A percentile compares a stretch with the other conserved stretches of the same genome.
Conservation (phyloP, 208 protist genomes). For the Endotrypanum monterogeii region DNA sequence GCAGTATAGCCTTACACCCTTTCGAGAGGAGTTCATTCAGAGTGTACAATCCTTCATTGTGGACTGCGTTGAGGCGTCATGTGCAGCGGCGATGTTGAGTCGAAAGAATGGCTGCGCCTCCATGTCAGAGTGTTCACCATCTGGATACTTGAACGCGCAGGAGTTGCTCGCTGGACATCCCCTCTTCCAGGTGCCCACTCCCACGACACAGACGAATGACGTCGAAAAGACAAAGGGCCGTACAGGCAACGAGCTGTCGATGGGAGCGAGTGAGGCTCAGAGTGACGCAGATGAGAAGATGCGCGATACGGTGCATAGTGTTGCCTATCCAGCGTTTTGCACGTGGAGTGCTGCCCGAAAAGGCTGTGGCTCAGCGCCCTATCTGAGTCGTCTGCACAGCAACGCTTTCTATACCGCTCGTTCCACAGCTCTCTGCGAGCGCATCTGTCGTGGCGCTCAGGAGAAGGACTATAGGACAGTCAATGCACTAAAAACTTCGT, state of each 20-base stretch:
- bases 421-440: conserved; percentile 27
- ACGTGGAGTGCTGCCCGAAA: conserved; percentile 24
- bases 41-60: conserved; percentile 37
- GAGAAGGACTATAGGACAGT: neutral
- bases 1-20: conserved; percentile 17
- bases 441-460: neutral
- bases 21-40: conserved; percentile 25
- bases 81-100: neutral
- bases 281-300: conserved; percentile 23
- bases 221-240: neutral
- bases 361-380: conserved; percentile 47
- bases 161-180: conserved; percentile 31
- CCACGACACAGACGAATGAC: neutral
- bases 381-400: conserved; percentile 48
- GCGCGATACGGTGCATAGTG: conserved; percentile 53
- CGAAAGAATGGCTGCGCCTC: neutral
- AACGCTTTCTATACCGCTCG: conserved; percentile 64
- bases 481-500: neutral
- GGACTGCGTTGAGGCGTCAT: conserved; percentile 41
- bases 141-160: conserved; percentile 23
- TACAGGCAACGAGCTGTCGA: neutral
- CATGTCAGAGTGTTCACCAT: neutral
- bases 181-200: conserved; percentile 15
- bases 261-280: neutral
- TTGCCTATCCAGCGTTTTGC: conserved; percentile 57